phyloP scores from a whole-genome alignment of 768 basidiomycete species.

The Gyrodon lividus region DNA sequence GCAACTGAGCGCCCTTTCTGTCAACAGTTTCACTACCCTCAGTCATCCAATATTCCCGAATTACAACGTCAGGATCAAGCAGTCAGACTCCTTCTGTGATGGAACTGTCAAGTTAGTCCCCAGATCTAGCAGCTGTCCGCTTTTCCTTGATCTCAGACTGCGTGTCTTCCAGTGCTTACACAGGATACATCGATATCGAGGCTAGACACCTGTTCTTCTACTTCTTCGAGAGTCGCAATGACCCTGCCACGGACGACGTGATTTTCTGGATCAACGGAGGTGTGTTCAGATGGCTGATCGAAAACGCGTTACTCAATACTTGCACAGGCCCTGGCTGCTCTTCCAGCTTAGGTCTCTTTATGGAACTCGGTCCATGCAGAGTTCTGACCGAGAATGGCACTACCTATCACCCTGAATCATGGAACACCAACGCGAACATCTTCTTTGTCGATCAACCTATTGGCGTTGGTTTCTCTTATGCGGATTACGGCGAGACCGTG shows the following conservation, averaged over 20 bases:
- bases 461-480: conserved; percentile 47
- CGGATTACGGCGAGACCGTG: conserved; percentile 41
- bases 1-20: conserved; percentile 27
- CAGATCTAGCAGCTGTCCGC: background rate
- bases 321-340: conserved; percentile 48
- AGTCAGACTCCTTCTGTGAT: conserved; percentile 36
- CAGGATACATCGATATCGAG: conserved; percentile 66
- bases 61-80: conserved; percentile 42
- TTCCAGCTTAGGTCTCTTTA: conserved; percentile 63
- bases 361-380: conserved; percentile 76
- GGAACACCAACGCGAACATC: conserved; percentile 61
- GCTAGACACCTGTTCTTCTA: conserved; percentile 71
- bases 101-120: conserved; percentile 36
- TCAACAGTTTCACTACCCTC: conserved; percentile 36
- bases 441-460: conserved; percentile 49
- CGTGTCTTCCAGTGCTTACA: conserved; percentile 44
- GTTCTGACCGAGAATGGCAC: conserved; percentile 51
- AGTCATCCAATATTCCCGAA: conserved; percentile 45
- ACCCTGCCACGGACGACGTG: conserved; percentile 56
- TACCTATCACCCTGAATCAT: conserved; percentile 56
- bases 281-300: conserved; percentile 27
- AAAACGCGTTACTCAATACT: background rate
- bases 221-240: conserved; percentile 68
- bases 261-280: conserved; percentile 63
- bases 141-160: background rate